Evolutionary conservation across 2,329 filamentous ascomycete species (phyloP), one percentile per base, ranked within the genome.

Genomic region (Xylaria sp.): DNA sequence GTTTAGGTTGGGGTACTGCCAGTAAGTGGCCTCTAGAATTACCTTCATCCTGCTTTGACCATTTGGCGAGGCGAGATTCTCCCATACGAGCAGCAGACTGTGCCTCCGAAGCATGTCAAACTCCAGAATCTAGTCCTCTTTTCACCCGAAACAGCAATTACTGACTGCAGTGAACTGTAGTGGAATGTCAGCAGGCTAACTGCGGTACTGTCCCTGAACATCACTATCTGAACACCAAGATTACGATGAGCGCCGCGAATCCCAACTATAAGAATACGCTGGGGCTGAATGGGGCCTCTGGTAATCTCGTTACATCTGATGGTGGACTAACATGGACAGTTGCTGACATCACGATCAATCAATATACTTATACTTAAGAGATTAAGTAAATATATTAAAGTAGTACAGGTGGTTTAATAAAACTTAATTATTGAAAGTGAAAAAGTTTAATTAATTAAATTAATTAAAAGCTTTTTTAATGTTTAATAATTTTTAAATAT

Each of bases 201-300:
- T 68, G 65, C 20, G 65, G 65, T 1, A 68, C 65, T 3, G 65
- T 68, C 20, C 65, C 65, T 20, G 50, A 34, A 20, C 65, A 68
- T 58, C 65, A 68, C n/a, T 68, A 68, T 32, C 3, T 68, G 1
- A 61, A 68, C 48, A 68, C 65, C 2, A 63, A 63, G 54, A 63
- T 68, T n/a, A 59, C 54, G 1, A 68, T 68, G 65, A 68, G 60
- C 60, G 60, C 65, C 5, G 25, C 65, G 12, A 54, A 68, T 7
- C 65, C 58, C 6, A 59, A 57, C 34, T 68, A 63, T 28, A 58
- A 57, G n/a, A 54, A 64, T n/a, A 68, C 65, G 12, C 54, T 68
- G 18, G 60, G 13, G 12, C 52, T 68, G 15, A 68, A 68, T 63
- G 65, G 65, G 5, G 65, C 65, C 44, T 64, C 65, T 2, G 60